A percentile compares a stretch with the other conserved stretches of the same genome.
phyloP scores from a whole-genome alignment of 495 filamentous ascomycete genomes.

The Hyaloscypha variabilis region DNA sequence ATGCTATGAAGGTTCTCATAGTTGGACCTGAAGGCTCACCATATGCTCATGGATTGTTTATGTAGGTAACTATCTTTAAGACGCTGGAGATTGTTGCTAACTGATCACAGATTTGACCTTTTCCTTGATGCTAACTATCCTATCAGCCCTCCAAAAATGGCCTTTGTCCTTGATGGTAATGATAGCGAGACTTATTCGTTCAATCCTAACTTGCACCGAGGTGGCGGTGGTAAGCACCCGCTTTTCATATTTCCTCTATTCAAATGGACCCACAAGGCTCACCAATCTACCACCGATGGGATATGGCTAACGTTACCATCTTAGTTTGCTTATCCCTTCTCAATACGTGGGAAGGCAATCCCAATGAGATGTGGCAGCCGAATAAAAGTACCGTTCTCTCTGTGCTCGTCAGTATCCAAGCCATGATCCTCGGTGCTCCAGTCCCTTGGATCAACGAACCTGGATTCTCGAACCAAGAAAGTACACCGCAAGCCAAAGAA shows the following conservation, averaged over 20 bases:
- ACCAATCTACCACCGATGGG: not conserved
- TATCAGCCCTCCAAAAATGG: slow-evolving; percentile 46
- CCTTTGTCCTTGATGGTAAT: slow-evolving; percentile 51
- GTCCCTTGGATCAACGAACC: slow-evolving; percentile 64
- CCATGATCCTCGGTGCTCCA: slow-evolving; percentile 58
- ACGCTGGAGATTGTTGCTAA: not conserved
- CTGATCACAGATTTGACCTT: slow-evolving; percentile 50
- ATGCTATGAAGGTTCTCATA: slow-evolving; percentile 62
- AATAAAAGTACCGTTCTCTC: slow-evolving; percentile 57
- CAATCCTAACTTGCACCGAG: slow-evolving; percentile 62
- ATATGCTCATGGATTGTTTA: slow-evolving; percentile 64
- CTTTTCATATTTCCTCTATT: not conserved
- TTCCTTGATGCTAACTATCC: slow-evolving; percentile 52
- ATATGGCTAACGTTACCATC: not conserved
- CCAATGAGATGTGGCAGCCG: slow-evolving; percentile 49
- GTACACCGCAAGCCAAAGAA: slow-evolving; percentile 28
- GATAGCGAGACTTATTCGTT: slow-evolving; percentile 43
- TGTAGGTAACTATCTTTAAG: slow-evolving; percentile 32
- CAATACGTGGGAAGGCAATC: slow-evolving; percentile 57
- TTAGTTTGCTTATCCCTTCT: slow-evolving; percentile 61
- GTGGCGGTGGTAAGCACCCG: slow-evolving; percentile 50
- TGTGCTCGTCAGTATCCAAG: slow-evolving; percentile 62
- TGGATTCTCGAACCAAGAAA: slow-evolving; percentile 37
- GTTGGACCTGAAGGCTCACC: slow-evolving; percentile 58
- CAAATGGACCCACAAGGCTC: not conserved